Percentiles rank a stretch among this genome's conserved stretches.
Conservation (phyloP, 768 basidiomycete species). For the Lactarius hengduanensis region DNA sequence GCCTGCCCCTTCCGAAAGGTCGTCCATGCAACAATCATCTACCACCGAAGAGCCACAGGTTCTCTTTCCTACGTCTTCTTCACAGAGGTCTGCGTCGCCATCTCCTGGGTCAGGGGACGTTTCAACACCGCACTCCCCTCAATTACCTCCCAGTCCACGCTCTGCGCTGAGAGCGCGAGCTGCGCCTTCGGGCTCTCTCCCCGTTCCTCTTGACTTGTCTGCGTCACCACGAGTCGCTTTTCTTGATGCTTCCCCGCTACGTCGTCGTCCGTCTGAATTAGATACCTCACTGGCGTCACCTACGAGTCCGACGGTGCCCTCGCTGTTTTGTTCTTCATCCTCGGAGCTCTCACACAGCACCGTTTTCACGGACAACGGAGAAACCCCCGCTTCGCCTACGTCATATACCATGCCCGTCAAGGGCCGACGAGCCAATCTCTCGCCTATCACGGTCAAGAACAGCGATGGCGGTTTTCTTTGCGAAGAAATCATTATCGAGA, state of each 20-base stretch:
- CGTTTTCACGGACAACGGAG: constrained; percentile 7
- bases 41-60: neutral
- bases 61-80: neutral
- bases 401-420: neutral
- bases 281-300: constrained; percentile 8
- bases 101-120: neutral
- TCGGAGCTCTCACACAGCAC: constrained; percentile 18
- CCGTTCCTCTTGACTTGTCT: neutral
- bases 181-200: neutral
- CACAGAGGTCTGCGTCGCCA: neutral
- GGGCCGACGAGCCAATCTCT: constrained; percentile 1
- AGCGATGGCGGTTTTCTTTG: constrained; percentile 13
- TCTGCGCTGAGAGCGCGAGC: neutral
- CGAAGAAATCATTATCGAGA: constrained; percentile 20
- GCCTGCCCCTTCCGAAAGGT: neutral
- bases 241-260: neutral
- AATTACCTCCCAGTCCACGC: neutral
- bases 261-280: neutral
- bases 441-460: constrained; percentile 16
- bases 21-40: neutral
- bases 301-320: constrained; percentile 21
- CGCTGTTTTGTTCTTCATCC: constrained; percentile 17
- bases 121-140: neutral
- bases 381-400: neutral
- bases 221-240: neutral